These are phyloP conservation scores for Vararia minispora DNA, from an alignment of 768 basidiomycete species.

Conservation along the genomic window DNA sequence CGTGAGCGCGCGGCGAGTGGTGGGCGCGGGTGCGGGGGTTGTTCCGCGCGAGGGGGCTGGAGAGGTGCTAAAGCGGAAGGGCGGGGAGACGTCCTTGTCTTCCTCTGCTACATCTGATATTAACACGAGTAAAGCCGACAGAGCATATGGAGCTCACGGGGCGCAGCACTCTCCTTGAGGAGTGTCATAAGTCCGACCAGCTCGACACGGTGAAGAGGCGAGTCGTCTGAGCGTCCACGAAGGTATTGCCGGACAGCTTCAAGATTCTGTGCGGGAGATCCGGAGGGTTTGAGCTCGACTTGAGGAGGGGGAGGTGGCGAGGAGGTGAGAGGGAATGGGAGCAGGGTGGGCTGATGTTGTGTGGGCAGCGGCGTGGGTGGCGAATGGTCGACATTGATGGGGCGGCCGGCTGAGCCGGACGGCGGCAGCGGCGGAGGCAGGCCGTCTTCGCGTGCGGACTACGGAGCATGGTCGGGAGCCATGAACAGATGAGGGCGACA, in stretches of 20 bases:
- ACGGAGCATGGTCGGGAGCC: too few relatives aligned
- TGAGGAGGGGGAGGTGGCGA: slow-evolving; percentile 4
- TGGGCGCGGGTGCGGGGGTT: slow-evolving; percentile 22
- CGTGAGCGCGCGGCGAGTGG: slow-evolving; percentile 42
- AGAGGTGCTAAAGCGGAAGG: slow-evolving; percentile 52
- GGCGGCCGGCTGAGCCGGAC: too few relatives aligned
- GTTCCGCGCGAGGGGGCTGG: slow-evolving; percentile 30
- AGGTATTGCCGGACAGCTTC: slow-evolving; percentile 39
- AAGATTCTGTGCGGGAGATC: slow-evolving; percentile 32
- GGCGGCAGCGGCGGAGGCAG: too few relatives aligned
- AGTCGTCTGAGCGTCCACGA: slow-evolving; percentile 30
- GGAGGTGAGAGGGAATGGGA: slow-evolving; percentile 12
- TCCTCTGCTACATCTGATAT: slow-evolving; percentile 12
- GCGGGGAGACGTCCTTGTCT: slow-evolving; percentile 31
- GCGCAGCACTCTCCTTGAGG: slow-evolving; percentile 39
- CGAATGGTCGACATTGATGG: too few relatives aligned
- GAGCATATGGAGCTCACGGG: slow-evolving; percentile 28
- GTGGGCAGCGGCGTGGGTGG: neutral
- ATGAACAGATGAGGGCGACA: too few relatives aligned
- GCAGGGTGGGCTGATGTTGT: slow-evolving; percentile 10
- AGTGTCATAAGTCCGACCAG: slow-evolving; percentile 43
- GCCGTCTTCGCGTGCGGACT: too few relatives aligned
- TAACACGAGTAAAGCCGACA: slow-evolving; percentile 1
- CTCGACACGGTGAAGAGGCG: slow-evolving; percentile 40
- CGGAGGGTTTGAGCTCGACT: slow-evolving; percentile 3